Base-by-base conservation (phyloP, 2,329 filamentous ascomycete genomes). In the Arthrobotrys conoides region DNA sequence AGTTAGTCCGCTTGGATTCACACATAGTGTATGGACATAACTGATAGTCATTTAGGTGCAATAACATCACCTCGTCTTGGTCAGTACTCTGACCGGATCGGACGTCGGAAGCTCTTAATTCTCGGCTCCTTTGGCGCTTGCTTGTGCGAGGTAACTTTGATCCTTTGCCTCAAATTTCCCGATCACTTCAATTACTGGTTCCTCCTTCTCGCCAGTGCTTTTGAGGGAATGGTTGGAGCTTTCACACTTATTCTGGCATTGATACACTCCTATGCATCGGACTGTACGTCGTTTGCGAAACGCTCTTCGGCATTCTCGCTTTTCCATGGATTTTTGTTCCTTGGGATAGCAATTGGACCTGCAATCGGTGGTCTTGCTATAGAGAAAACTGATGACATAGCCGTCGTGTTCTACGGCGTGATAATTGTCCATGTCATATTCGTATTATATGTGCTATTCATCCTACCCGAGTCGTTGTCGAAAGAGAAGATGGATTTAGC, bases 261-360 rank as follows among this genome's bases (percentile, higher is more conserved):
- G 73, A 91, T 90, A 22, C 91, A 96, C 83, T 93, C 95, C 0
- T 99, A 98, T 84, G 91, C 92, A 12, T 91, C 93, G 48, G 96
- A 99, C 84, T 97, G 93, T 84, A 95, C 94, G 0, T 87, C 92
- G 3, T 92, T 94, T 0, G 91, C 92, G 33, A 90, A 89, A 82
- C 90, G 96, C 20, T 92, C 91, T 76, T 92, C 97, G 6, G 90
- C 91, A 3, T 96, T 98, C 84, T 94, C 93, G 5, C 95, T 94
- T 83, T 91, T 98, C 82, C 93, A 98, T 82, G 94, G 93, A 10
- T 94, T 91, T 81, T 87, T 99, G 8, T 98, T 97, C 84, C 88
- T 89, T 0, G 96, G 96, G n/a, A 89, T 98, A 55, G 95, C 96
- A 0, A 85, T 95, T 36, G 96, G 96, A 0, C 96, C 96, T 6